A percentile compares a stretch with the other conserved stretches of the same genome.
These are phyloP conservation scores for Eucalyptus curtisii DNA, from an alignment of 345 rosid species.

Conservation along the genomic window DNA sequence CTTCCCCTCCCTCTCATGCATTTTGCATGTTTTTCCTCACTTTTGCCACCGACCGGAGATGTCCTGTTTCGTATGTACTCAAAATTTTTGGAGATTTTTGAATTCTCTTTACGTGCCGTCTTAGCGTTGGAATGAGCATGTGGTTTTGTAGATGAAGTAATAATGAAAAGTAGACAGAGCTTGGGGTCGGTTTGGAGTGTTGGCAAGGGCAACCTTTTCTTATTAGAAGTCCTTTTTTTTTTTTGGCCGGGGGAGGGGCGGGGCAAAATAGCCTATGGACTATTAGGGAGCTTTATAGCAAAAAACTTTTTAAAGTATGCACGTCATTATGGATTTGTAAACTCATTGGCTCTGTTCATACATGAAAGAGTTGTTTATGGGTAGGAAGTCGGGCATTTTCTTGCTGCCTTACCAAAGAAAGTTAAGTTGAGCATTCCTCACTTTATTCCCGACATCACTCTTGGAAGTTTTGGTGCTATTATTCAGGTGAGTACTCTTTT, in stretches of 20 bases:
- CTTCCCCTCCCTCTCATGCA: not conserved
- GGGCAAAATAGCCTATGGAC: not conserved
- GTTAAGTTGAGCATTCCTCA: conserved; percentile 87
- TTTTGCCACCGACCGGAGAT: not conserved
- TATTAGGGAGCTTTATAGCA: not conserved
- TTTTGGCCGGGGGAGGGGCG: not conserved
- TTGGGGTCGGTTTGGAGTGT: too few relatives aligned
- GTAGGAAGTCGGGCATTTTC: conserved; percentile 86
- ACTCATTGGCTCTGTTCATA: not conserved
- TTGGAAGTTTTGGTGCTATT: conserved; percentile 96
- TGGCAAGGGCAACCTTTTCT: not conserved
- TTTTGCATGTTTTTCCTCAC: not conserved
- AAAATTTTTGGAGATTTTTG: not conserved
- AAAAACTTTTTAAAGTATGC: not conserved
- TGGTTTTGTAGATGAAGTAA: not conserved
- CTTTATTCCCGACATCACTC: conserved; percentile 89
- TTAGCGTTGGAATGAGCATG: not conserved
- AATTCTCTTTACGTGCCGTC: not conserved
- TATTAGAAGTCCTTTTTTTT: not conserved
- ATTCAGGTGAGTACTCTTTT: conserved; percentile 44
- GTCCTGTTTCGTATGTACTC: not conserved
- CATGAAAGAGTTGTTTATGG: conserved; percentile 1
- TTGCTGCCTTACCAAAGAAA: conserved; percentile 87
- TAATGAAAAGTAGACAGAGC: too few relatives aligned
- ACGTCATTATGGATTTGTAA: not conserved